A percentile compares a stretch with the other conserved stretches of the same genome.
Conservation (phyloP, 1,139 yeast species). For the Magnusiomyces fungicola region DNA sequence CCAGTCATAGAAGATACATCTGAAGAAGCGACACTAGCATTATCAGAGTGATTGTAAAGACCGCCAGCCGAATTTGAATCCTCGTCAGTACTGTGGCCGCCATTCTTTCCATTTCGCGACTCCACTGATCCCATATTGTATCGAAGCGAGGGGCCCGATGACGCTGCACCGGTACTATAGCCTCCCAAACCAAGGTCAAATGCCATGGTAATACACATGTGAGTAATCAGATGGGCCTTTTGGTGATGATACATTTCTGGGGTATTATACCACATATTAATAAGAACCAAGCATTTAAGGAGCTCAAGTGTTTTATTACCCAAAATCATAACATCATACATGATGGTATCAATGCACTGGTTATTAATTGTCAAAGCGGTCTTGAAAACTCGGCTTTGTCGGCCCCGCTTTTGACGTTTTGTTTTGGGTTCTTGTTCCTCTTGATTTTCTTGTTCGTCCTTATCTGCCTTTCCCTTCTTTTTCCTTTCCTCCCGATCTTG, state of each 20-base stretch:
- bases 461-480: too few relatives aligned
- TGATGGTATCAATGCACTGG: constrained; percentile 36
- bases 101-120: not conserved
- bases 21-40: not conserved
- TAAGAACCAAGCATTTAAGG: constrained; percentile 51
- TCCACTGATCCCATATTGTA: not conserved
- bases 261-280: constrained; percentile 74
- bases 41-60: constrained; percentile 9
- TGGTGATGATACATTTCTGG: constrained; percentile 77
- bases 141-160: not conserved
- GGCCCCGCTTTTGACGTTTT: too few relatives aligned
- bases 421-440: too few relatives aligned
- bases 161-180: not conserved
- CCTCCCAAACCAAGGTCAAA: constrained; percentile 70
- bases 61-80: constrained; percentile 13
- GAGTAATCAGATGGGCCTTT: constrained; percentile 62
- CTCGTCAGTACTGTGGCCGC: not conserved
- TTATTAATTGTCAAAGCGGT: constrained; percentile 9
- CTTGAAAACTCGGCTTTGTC: not conserved
- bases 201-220: constrained; percentile 59
- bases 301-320: constrained; percentile 72
- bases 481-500: too few relatives aligned
- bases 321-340: constrained; percentile 55
- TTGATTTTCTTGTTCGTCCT: too few relatives aligned
- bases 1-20: too few relatives aligned